Base-by-base conservation (phyloP, 2,329 filamentous ascomycete species). In the Alternaria tenuissima region DNA sequence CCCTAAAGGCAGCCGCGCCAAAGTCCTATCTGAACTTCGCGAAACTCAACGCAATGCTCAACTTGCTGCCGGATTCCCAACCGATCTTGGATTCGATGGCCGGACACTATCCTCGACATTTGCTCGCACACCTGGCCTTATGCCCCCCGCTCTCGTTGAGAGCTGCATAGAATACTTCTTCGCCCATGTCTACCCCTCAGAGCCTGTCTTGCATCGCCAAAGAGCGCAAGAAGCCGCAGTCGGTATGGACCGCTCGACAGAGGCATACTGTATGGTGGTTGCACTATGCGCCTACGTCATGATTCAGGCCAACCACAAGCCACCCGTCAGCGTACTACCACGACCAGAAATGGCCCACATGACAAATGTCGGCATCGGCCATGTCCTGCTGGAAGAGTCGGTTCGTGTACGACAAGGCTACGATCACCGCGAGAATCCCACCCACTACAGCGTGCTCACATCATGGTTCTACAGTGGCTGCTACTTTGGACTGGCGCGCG, bases 401-500 rank as follows among this genome's bases (percentile, higher is more conserved):
- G 81, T 87, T 16, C 80, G 84, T 3, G 83, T 86, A 22, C 81
- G 87, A 22, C 85, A 86, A 69, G 79, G 79, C 22, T 85, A 85
- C 73, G 85, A 88, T 69, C 87, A 87, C 62, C 79, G 86, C 46
- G 86, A 88, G 66, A 84, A 83, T 51, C 80, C 83, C 11, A 84
- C 85, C 0, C 75, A 87, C 7, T 80, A 79, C 55, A 85, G 86
- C 3, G 82, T 89, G n/a, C 83, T 88, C 44, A 88, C 86, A 4
- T 88, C 86, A 0, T 89, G 87, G 76, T 87, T 88, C 76, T 81
- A 88, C 46, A 87, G 84, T 51, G 86, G 85, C 1, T 85, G 85
- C 60, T 87, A 86, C 67, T 88, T 88, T 70, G 87, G 87, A 66
- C 81, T 89, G 44, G 87, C 87, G 63, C 84, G 86, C 69, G 85